Conservation (phyloP, 192 early-diverging fungal genomes). For the Entophlyctis luteolus region DNA sequence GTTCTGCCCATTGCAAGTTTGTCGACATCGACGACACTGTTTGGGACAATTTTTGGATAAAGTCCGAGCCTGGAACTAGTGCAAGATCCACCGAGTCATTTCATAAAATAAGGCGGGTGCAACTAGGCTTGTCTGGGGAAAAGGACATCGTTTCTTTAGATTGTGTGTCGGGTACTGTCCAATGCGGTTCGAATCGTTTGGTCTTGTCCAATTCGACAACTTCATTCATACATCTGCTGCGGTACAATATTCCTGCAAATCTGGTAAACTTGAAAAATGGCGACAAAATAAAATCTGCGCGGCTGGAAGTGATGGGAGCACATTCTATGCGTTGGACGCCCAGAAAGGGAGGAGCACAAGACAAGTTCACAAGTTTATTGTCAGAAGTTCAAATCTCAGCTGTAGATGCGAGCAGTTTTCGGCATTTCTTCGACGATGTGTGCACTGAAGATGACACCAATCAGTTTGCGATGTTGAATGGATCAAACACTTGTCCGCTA, state of each 20-base stretch:
- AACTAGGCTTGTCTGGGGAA: not conserved
- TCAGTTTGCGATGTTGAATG: not conserved
- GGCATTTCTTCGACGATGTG: not conserved
- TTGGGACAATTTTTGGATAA: slow-evolving; percentile 33
- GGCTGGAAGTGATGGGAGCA: slow-evolving; percentile 12
- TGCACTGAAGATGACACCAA: not conserved
- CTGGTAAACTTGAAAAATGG: not conserved
- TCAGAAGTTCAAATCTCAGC: not conserved
- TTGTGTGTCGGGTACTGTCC: not conserved
- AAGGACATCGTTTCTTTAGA: not conserved
- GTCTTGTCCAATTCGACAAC: not conserved
- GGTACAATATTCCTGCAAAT: slow-evolving; percentile 12
- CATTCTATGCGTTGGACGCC: not conserved
- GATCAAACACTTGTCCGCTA: too few species aligned
- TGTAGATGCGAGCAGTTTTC: not conserved
- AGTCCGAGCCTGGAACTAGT: not conserved
- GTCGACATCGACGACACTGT: slow-evolving; percentile 29
- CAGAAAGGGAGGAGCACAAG: not conserved
- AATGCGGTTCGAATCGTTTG: not conserved
- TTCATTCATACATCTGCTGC: slow-evolving; percentile 8
- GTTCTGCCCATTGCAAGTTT: slow-evolving; percentile 26
- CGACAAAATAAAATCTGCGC: not conserved
- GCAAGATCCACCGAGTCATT: not conserved
- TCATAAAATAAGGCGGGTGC: not conserved
- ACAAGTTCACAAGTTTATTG: not conserved